Evolutionary conservation across 1,284 basidiomycete species (phyloP), one percentile per base, ranked within the genome.

Genomic region (Gymnopus androsaceus): DNA sequence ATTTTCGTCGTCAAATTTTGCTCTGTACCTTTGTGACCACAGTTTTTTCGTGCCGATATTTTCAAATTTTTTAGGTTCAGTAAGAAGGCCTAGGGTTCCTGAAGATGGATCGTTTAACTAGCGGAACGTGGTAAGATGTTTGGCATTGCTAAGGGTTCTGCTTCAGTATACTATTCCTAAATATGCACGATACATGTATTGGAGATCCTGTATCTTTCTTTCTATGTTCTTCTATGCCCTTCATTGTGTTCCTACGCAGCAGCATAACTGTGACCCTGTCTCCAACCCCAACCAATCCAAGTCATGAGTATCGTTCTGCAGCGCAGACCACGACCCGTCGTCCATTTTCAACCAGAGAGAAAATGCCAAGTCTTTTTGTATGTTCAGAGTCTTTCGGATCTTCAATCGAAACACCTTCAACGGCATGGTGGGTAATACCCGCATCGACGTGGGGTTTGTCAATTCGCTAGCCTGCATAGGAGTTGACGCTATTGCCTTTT

Each of bases 211-310:
- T 42, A 42, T 42, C 40, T 42, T 23, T 42, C 14, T 17, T 5
- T 7, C 40, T 42, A 14, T n/a, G n/a, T 21, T 8, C 19, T 21
- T 42, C 14, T 42, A 21, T 42, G 19, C 19, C 15, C 19, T 34
- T 3, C 6, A 33, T 33, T 15, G 42, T 46, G 21, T 14, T 25
- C 21, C n/a, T 17, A 56, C 46, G 23, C 51, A 57, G 30, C 55
- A 57, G 31, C 45, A 25, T 21, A 60, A n/a, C 12, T 47, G 46
- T 51, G 55, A 56, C n/a, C 46, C 53, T 19, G 31, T 31, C 58
- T 89, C 85, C 36, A 92, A 65, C 2, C 89, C 89, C 66, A 85
- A 80, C 87, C 89, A 90, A 52, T 76, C 80, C 47, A 91, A 66
- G 57, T 84, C 79, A 51, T 78, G 78, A 11, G 64, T 60, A 54